phyloP scores from a whole-genome alignment of 257 asterid species.

The Solanum microdontum region DNA sequence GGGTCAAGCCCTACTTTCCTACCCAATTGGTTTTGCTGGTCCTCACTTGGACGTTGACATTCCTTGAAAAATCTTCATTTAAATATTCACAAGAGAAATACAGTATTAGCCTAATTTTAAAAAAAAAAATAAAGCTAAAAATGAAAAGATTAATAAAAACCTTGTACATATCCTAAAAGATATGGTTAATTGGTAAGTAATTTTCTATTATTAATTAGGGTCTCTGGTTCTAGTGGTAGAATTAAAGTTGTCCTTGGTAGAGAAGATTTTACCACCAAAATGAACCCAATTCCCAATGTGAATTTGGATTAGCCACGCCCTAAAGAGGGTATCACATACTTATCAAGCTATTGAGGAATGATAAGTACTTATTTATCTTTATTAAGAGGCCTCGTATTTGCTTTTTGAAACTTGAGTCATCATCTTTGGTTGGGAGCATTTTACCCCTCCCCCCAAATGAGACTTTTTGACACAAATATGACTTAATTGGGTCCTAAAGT shows the following conservation, averaged over 20 bases:
- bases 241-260: not conserved
- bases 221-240: not conserved
- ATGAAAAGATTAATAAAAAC: not conserved
- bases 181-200: not conserved
- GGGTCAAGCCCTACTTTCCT: conserved; percentile 44
- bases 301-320: not conserved
- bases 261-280: not conserved
- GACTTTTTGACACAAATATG: not conserved
- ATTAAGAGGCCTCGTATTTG: not conserved
- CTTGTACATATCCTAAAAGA: not conserved
- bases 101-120: not conserved
- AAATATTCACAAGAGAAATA: not conserved
- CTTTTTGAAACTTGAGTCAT: not conserved
- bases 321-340: not conserved
- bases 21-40: conserved; percentile 40
- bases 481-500: not conserved
- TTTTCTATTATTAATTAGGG: not conserved
- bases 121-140: not conserved
- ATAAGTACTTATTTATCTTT: not conserved
- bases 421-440: not conserved
- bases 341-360: not conserved
- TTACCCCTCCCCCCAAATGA: not conserved
- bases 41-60: conserved; percentile 42
- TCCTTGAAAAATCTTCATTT: conserved; percentile 45
- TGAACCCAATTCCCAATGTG: not conserved